These are phyloP conservation scores for Corinectria fuckeliana DNA, from an alignment of 2,329 filamentous ascomycete genomes.

Conservation along the genomic window DNA sequence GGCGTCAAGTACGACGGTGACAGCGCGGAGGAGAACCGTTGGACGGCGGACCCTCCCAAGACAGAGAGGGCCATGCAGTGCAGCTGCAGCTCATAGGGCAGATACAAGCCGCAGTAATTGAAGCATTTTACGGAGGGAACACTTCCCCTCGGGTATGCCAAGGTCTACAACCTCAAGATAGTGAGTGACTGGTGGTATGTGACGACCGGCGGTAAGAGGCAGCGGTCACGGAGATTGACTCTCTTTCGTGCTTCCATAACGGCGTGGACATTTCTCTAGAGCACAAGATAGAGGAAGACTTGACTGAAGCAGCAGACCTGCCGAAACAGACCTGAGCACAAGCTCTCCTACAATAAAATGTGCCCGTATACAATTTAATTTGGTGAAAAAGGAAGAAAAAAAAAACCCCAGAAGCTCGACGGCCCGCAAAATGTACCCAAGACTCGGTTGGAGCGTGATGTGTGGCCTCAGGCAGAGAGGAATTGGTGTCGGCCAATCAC, in stretches of 20 bases:
- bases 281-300: slow-evolving; percentile 78
- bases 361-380: slow-evolving; percentile 69
- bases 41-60: slow-evolving; percentile 84
- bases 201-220: slow-evolving; percentile 78
- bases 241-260: slow-evolving; percentile 76
- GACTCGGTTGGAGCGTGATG: slow-evolving; percentile 7
- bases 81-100: slow-evolving; percentile 82
- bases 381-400: slow-evolving; percentile 51
- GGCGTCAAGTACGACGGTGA: slow-evolving; percentile 62
- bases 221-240: slow-evolving; percentile 63
- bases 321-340: slow-evolving; percentile 53
- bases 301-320: slow-evolving; percentile 55
- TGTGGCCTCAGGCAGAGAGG: slow-evolving; percentile 48
- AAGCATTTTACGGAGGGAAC: background rate
- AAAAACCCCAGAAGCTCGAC: slow-evolving; percentile 30
- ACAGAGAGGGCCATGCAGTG: slow-evolving; percentile 85
- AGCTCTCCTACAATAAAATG: slow-evolving; percentile 77
- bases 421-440: slow-evolving; percentile 30
- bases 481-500: slow-evolving; percentile 47
- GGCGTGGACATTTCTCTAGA: slow-evolving; percentile 67
- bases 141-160: background rate
- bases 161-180: slow-evolving; percentile 2
- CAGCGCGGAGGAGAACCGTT: slow-evolving; percentile 77
- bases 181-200: slow-evolving; percentile 52
- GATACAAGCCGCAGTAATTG: background rate